Conservation (phyloP, 148 eudicot genomes). For the Mesembryanthemum crystallinum region DNA sequence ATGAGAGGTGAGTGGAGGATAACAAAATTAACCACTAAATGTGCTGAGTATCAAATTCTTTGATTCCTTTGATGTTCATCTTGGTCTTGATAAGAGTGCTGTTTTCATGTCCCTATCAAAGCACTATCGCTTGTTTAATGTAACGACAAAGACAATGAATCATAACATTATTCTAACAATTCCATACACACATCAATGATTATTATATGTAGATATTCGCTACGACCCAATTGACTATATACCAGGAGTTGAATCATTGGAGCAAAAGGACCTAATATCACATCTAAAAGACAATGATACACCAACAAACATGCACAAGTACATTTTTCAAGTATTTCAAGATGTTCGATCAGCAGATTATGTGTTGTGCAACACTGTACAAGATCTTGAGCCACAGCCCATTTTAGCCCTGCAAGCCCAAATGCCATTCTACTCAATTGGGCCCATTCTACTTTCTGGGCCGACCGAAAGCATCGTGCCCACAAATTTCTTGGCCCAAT, state of each 20-base stretch:
- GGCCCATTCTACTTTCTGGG: constrained; percentile 47
- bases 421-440: constrained; percentile 38
- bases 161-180: too few species aligned
- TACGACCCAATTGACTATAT: constrained; percentile 59
- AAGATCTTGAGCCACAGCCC: constrained; percentile 29
- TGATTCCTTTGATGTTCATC: too few species aligned
- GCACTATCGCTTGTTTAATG: too few species aligned
- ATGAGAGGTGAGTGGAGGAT: too few species aligned
- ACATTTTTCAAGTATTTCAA: constrained; percentile 32
- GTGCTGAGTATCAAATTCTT: too few species aligned
- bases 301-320: constrained; percentile 39
- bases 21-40: too few species aligned
- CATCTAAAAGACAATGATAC: constrained; percentile 48
- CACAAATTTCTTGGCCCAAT: constrained; percentile 65
- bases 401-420: constrained; percentile 26
- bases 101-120: too few species aligned
- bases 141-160: too few species aligned
- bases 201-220: not conserved
- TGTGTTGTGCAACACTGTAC: constrained; percentile 33
- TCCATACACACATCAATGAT: too few species aligned
- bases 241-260: constrained; percentile 54
- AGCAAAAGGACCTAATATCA: constrained; percentile 60
- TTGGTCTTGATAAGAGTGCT: too few species aligned
- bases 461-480: constrained; percentile 33
- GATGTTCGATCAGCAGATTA: constrained; percentile 29